phyloP scores from a whole-genome alignment of 371 early-diverging fungal genomes.

The Apophysomyces sp. region DNA sequence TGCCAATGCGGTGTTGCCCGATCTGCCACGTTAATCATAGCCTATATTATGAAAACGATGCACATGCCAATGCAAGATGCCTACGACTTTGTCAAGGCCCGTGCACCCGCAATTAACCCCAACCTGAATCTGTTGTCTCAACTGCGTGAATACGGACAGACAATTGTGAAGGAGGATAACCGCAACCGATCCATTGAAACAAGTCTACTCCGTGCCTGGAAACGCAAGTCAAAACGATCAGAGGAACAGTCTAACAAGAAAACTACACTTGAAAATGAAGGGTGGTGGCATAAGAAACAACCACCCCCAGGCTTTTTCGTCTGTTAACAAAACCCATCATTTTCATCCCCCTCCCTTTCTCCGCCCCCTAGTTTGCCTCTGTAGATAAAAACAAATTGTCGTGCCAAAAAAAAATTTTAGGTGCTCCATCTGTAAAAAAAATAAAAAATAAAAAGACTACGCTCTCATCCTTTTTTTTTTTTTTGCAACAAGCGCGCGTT shows the following conservation, averaged over 20 bases:
- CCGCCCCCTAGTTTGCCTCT: not conserved
- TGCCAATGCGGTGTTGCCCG: conserved; percentile 91
- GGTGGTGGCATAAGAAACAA: not conserved
- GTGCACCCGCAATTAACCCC: conserved; percentile 75
- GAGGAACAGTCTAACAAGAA: not conserved
- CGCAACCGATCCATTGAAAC: not conserved
- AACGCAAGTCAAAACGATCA: not conserved
- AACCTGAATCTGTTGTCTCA: conserved; percentile 80
- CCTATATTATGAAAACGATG: conserved; percentile 80
- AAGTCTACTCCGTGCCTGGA: not conserved
- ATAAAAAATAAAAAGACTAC: not conserved
- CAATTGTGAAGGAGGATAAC: not conserved
- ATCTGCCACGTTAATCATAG: conserved; percentile 85
- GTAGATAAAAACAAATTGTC: not conserved
- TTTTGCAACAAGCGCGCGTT: not conserved
- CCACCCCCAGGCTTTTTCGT: not conserved
- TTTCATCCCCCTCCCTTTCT: not conserved
- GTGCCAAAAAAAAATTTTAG: not conserved
- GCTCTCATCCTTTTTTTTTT: not conserved
- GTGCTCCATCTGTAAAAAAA: not conserved
- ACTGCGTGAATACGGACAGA: conserved; percentile 71
- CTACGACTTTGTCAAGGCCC: conserved; percentile 72
- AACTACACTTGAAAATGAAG: not conserved
- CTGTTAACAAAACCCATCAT: not conserved
- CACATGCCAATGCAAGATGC: conserved; percentile 66